Percentiles rank a stretch among this genome's conserved stretches.
Conservation (phyloP, 2,329 filamentous ascomycete genomes). For the Trichoderma sp. region DNA sequence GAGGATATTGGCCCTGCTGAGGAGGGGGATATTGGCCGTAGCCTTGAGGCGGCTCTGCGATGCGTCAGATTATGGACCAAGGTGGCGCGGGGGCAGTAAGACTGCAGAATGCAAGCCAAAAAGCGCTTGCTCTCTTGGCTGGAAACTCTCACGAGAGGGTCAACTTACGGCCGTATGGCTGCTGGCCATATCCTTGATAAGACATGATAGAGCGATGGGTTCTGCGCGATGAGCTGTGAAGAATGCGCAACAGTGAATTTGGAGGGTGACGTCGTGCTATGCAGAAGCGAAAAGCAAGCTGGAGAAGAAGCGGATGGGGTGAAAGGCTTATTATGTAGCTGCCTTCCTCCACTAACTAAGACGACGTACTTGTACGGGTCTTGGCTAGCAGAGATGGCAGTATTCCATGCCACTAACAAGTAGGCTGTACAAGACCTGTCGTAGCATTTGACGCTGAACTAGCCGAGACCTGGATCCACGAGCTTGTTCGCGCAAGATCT, state of each 20-base stretch:
- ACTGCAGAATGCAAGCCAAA: neutral
- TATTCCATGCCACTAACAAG: neutral
- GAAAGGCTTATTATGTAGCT: slow-evolving; percentile 21
- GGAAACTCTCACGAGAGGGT: neutral
- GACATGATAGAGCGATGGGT: slow-evolving; percentile 39
- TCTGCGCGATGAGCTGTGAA: neutral
- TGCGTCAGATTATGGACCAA: slow-evolving; percentile 30
- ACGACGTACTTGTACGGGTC: neutral
- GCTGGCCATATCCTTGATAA: slow-evolving; percentile 40
- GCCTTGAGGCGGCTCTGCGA: slow-evolving; percentile 43
- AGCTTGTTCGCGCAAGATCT: slow-evolving; percentile 22
- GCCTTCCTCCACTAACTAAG: neutral
- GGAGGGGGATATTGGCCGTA: slow-evolving; percentile 45
- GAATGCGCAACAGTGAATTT: neutral
- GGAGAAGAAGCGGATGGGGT: neutral
- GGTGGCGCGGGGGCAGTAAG: neutral
- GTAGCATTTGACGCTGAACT: neutral
- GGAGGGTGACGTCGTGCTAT: neutral
- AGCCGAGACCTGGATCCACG: neutral
- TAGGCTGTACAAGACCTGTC: neutral
- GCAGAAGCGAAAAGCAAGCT: neutral
- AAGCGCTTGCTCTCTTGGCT: neutral
- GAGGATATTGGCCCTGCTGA: slow-evolving; percentile 41
- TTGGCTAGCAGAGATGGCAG: neutral
- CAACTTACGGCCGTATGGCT: slow-evolving; percentile 44